phyloP scores from a whole-genome alignment of 1,284 basidiomycete species.

The Phellopilus nigrolimitatus region DNA sequence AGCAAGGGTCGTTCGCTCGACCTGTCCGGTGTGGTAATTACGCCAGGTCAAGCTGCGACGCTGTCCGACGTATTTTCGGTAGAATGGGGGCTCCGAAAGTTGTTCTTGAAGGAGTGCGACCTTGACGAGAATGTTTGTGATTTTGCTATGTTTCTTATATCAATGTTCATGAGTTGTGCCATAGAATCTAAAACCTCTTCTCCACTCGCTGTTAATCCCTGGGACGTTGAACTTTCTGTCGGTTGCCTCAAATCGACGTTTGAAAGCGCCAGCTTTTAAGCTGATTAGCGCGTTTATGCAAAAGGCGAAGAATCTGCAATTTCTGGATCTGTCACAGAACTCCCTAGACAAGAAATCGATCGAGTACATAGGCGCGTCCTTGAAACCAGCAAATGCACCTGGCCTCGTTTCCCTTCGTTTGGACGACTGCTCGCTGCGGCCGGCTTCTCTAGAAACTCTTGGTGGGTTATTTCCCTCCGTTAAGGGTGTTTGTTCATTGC shows the following conservation, averaged over 20 bases:
- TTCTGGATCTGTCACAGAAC: conserved; percentile 89
- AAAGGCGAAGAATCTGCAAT: conserved; percentile 71
- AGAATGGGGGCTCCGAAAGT: conserved; percentile 83
- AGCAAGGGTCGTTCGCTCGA: conserved; percentile 66
- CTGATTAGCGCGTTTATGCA: conserved; percentile 77
- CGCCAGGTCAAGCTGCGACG: conserved; percentile 64
- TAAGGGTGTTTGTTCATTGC: not conserved
- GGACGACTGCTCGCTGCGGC: conserved; percentile 76
- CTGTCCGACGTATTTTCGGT: conserved; percentile 86
- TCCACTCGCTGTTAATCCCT: conserved; percentile 87
- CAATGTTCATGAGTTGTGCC: conserved; percentile 17
- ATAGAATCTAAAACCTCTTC: conserved; percentile 81
- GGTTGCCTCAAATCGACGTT: conserved; percentile 79
- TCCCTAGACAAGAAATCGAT: conserved; percentile 78
- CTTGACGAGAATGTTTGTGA: conserved; percentile 70
- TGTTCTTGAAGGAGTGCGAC: conserved; percentile 77
- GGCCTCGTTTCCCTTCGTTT: conserved; percentile 75
- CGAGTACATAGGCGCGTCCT: conserved; percentile 75
- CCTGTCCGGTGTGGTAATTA: conserved; percentile 74
- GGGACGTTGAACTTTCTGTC: conserved; percentile 80
- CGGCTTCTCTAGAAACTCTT: conserved; percentile 69
- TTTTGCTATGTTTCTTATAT: conserved; percentile 1
- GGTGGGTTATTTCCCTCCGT: conserved; percentile 43
- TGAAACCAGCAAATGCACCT: conserved; percentile 48
- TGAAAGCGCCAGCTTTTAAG: conserved; percentile 77